These are phyloP conservation scores for Agaricales sp. DNA, from an alignment of 1,284 basidiomycete species.

Conservation along the genomic window DNA sequence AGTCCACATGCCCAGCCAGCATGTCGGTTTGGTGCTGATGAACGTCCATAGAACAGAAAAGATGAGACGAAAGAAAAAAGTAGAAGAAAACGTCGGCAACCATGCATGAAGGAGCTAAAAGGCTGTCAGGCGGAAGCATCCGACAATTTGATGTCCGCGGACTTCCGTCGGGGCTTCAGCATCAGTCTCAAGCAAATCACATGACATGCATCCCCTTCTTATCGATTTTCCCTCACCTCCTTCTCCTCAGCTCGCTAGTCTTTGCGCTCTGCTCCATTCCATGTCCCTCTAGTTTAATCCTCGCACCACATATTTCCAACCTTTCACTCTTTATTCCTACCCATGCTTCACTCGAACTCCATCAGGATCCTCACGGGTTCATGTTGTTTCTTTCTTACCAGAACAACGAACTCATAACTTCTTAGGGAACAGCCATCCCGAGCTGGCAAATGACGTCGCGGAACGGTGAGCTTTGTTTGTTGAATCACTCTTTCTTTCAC, in stretches of 20 bases:
- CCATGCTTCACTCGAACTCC: slow-evolving; percentile 86
- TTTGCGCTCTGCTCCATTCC: slow-evolving; percentile 5
- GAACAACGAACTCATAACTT: slow-evolving; percentile 11
- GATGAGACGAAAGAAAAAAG: no score
- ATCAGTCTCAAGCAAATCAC: no score
- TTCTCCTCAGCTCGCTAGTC: slow-evolving; percentile 10
- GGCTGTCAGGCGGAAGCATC: no score
- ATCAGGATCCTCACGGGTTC: slow-evolving; percentile 87
- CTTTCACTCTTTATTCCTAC: slow-evolving; percentile 3
- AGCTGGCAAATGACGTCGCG: slow-evolving; percentile 90
- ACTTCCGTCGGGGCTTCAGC: no score
- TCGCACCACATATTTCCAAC: background rate
- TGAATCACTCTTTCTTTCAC: no score
- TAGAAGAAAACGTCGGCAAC: no score
- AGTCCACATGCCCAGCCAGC: no score
- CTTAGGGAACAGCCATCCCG: slow-evolving; percentile 94
- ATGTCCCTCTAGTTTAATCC: background rate
- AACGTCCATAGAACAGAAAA: no score
- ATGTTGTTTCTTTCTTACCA: slow-evolving; percentile 18
- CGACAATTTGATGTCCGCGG: no score
- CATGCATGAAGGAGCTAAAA: no score
- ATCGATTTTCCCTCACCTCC: slow-evolving; percentile 8
- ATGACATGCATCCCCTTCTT: slow-evolving; percentile 5
- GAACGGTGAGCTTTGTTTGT: slow-evolving; percentile 76
- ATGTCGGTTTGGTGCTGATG: no score